Conservation (phyloP, 2,329 filamentous ascomycete genomes). For the Paracoccidioides brasiliensis region DNA sequence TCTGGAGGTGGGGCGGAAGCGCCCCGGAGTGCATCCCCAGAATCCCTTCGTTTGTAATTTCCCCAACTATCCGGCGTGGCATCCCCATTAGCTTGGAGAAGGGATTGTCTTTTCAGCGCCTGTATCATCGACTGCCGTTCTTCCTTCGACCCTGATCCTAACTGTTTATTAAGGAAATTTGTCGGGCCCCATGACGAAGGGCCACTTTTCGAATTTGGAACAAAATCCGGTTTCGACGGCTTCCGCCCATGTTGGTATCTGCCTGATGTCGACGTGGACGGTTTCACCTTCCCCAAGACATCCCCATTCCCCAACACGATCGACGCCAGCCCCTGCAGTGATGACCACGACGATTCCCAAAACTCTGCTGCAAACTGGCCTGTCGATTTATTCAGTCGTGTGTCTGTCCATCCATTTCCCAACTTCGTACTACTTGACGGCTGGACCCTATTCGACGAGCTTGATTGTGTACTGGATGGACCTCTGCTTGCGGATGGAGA, state of each 20-base stretch:
- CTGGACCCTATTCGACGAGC: background rate
- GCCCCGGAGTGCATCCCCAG: conserved; percentile 23
- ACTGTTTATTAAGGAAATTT: conserved; percentile 17
- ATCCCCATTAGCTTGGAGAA: conserved; percentile 33
- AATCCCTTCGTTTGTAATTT: conserved; percentile 35
- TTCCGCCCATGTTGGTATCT: conserved; percentile 24
- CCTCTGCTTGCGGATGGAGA: conserved; percentile 25
- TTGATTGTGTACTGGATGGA: conserved; percentile 2
- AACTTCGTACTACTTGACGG: background rate
- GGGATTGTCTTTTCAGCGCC: conserved; percentile 35
- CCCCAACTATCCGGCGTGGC: conserved; percentile 22
- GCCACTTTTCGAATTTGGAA: background rate
- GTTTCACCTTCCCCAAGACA: conserved; percentile 17
- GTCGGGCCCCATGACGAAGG: conserved; percentile 30
- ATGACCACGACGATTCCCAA: conserved; percentile 37
- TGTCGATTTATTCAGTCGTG: background rate
- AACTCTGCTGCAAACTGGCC: conserved; percentile 19
- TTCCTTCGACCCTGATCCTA: conserved; percentile 27
- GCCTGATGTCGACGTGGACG: conserved; percentile 9
- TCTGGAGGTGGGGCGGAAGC: conserved; percentile 28
- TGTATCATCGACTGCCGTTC: conserved; percentile 34
- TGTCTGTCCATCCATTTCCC: background rate
- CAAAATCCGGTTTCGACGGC: conserved; percentile 23
- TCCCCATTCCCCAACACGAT: conserved; percentile 33
- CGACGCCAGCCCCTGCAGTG: conserved; percentile 36